These are phyloP conservation scores for Neofusicoccum parvum DNA, from an alignment of 2,329 filamentous ascomycete genomes.

Conservation along the genomic window DNA sequence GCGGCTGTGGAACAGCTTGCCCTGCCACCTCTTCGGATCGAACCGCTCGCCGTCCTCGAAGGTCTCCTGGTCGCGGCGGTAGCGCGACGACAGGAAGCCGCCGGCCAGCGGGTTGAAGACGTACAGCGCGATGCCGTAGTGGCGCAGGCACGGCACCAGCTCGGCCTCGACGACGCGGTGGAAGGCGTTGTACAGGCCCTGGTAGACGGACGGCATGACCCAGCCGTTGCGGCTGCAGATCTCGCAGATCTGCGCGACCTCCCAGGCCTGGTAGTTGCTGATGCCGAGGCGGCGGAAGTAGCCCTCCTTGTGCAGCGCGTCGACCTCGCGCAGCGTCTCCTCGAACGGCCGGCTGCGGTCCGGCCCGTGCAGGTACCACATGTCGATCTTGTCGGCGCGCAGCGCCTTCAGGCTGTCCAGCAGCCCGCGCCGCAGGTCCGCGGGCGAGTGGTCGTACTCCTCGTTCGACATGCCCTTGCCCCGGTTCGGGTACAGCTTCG, in stretches of 20 bases:
- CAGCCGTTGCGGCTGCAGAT: slow-evolving; percentile 46
- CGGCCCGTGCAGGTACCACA: slow-evolving; percentile 56
- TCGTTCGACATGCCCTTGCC: slow-evolving; percentile 23
- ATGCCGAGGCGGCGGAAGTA: slow-evolving; percentile 50
- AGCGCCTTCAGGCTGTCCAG: slow-evolving; percentile 43
- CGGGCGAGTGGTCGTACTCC: slow-evolving; percentile 23
- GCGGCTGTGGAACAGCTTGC: slow-evolving; percentile 37
- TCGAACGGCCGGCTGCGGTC: slow-evolving; percentile 51
- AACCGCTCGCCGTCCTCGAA: slow-evolving; percentile 41
- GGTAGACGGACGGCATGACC: slow-evolving; percentile 49
- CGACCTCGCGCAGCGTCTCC: slow-evolving; percentile 50
- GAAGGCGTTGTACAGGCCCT: slow-evolving; percentile 52
- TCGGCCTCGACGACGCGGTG: slow-evolving; percentile 45
- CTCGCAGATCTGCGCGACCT: slow-evolving; percentile 52
- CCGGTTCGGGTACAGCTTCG: slow-evolving; percentile 44
- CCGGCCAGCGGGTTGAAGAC: slow-evolving; percentile 41
- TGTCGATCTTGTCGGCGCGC: slow-evolving; percentile 45
- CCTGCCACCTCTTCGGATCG: slow-evolving; percentile 45
- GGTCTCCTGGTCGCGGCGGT: slow-evolving; percentile 38
- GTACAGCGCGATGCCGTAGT: slow-evolving; percentile 48
- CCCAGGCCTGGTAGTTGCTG: slow-evolving; percentile 50
- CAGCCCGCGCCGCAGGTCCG: slow-evolving; percentile 39
- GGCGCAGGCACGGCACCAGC: slow-evolving; percentile 47
- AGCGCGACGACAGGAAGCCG: slow-evolving; percentile 46
- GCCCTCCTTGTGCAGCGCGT: slow-evolving; percentile 50